A percentile compares a stretch with the other conserved stretches of the same genome.
phyloP scores from a whole-genome alignment of 176 grass and related monocot species.

The Aegilops longissima region DNA sequence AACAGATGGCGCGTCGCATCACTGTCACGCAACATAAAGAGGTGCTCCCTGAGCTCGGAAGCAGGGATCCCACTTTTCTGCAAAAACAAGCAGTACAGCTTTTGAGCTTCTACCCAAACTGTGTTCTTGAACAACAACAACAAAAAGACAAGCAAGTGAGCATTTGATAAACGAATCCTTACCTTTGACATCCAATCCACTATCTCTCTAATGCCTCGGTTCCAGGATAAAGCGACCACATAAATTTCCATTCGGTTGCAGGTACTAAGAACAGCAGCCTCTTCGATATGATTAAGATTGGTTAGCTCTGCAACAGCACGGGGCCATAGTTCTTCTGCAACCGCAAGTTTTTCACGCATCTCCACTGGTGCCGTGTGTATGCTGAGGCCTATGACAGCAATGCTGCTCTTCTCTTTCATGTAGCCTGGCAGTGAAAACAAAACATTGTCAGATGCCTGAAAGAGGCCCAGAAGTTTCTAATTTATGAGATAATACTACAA shows the following conservation, averaged over 20 bases:
- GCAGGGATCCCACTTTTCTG: conserved; percentile 81
- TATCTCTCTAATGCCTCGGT: conserved; percentile 88
- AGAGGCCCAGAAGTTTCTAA: not conserved
- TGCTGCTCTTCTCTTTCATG: conserved; percentile 95
- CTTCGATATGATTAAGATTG: conserved; percentile 85
- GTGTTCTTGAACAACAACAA: not conserved
- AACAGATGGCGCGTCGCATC: conserved; percentile 80
- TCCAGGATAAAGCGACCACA: conserved; percentile 89
- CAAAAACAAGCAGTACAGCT: not conserved
- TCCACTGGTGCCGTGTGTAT: conserved; percentile 90
- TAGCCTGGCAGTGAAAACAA: conserved; percentile 58
- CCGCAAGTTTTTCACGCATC: conserved; percentile 91
- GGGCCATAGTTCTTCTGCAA: conserved; percentile 91
- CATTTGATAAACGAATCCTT: conserved; percentile 22
- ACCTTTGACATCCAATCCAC: conserved; percentile 99
- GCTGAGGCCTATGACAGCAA: conserved; percentile 88
- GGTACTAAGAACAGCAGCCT: conserved; percentile 96
- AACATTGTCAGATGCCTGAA: conserved; percentile 19
- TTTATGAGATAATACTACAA: not conserved
- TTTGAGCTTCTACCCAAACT: conserved; percentile 28
- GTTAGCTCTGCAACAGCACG: conserved; percentile 87
- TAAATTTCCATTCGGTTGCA: conserved; percentile 99
- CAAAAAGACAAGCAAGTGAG: conserved; percentile 1
- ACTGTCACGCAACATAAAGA: conserved; percentile 79
- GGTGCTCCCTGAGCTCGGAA: conserved; percentile 74